Evolutionary conservation across 2,329 filamentous ascomycete genomes (phyloP).

Genomic region (Scytalidium lignicola): DNA sequence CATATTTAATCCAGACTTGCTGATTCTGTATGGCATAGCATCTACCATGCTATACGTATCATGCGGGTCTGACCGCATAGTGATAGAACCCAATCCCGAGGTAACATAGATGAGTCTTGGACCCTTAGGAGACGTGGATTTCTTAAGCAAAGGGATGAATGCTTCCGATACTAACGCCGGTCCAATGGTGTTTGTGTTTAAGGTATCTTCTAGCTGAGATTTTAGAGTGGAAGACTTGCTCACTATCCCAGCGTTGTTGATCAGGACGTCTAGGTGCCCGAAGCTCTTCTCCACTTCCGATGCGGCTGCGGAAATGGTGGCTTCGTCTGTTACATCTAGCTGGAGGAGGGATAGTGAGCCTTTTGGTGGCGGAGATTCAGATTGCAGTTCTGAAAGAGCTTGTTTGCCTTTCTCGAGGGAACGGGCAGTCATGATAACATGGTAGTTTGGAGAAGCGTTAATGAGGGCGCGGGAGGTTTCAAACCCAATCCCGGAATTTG

Average conservation of each 20-base stretch:
- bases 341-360: conserved; percentile 12
- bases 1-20: conserved; percentile 23
- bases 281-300: conserved; percentile 6
- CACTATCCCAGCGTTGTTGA: conserved; percentile 19
- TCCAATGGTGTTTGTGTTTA: conserved; percentile 16
- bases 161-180: conserved; percentile 11
- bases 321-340: conserved; percentile 13
- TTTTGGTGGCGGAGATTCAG: conserved; percentile 5
- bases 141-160: conserved; percentile 13
- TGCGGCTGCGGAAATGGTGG: conserved; percentile 5
- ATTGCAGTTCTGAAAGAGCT: conserved; percentile 11
- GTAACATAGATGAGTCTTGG: conserved; percentile 15
- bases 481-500: conserved; percentile 36
- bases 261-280: conserved; percentile 25
- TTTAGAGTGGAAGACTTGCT: background rate
- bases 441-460: conserved; percentile 8
- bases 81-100: conserved; percentile 11
- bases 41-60: conserved; percentile 1
- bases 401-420: conserved; percentile 13
- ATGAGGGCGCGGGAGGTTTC: conserved; percentile 25
- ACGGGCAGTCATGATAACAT: conserved; percentile 21
- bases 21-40: conserved; percentile 10
- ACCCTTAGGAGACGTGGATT: conserved; percentile 4
- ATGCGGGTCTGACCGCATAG: conserved; percentile 8
- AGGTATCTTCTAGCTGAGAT: conserved; percentile 3